These are phyloP conservation scores for Cinnamomum chago DNA, from an alignment of 164 flowering plant genomes.

Conservation along the genomic window DNA sequence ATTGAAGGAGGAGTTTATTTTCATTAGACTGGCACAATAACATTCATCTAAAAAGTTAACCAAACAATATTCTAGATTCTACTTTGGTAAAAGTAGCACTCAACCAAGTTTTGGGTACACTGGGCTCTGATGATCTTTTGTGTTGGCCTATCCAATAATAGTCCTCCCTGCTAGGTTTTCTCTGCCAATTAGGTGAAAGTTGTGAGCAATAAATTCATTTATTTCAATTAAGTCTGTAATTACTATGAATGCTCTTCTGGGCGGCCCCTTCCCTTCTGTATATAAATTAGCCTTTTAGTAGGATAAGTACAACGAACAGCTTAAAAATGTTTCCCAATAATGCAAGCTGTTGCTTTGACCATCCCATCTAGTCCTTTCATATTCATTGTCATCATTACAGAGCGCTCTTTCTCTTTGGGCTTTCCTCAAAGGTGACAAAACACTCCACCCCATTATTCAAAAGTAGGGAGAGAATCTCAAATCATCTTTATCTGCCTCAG, in stretches of 20 bases:
- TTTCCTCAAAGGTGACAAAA: conserved; percentile 39
- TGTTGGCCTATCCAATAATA: no score
- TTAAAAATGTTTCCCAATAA: conserved; percentile 40
- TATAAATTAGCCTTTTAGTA: conserved; percentile 2
- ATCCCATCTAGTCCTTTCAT: conserved; percentile 18
- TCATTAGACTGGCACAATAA: no score
- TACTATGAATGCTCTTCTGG: background rate
- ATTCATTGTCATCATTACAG: conserved; percentile 39
- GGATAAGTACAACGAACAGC: conserved; percentile 36
- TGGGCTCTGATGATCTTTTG: no score
- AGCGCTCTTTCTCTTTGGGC: conserved; percentile 15
- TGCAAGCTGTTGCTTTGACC: conserved; percentile 46
- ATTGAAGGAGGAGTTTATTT: no score
- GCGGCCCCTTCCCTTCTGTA: conserved; percentile 2
- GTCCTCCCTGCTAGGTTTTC: background rate
- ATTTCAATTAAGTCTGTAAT: background rate
- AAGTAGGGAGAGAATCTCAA: conserved; percentile 27
- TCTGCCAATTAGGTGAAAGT: conserved; percentile 4
- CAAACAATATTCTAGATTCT: no score
- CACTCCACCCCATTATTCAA: conserved; percentile 39
- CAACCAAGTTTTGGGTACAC: no score
- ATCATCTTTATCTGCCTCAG: conserved; percentile 7
- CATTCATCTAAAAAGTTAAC: no score
- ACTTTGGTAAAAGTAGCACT: no score
- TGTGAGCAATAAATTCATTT: conserved; percentile 4